Percentiles rank a stretch among this genome's conserved stretches.
Conservation (phyloP, 1,284 basidiomycete genomes). For the Ganoderma meredithae region DNA sequence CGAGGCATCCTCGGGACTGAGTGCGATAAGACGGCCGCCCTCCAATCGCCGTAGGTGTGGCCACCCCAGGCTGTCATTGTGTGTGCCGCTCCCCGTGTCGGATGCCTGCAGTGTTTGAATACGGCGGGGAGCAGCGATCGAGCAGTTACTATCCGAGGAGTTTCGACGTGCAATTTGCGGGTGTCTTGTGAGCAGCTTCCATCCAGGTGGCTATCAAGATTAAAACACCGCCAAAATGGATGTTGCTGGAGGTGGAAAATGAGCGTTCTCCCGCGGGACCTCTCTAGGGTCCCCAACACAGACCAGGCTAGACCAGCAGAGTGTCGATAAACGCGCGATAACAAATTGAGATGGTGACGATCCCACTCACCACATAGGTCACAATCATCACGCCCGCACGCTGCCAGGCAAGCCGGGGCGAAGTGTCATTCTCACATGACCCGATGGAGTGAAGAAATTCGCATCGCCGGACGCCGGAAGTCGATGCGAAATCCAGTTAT, state of each 20-base stretch:
- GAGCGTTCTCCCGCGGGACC: conserved; percentile 12
- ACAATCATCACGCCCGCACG: not conserved
- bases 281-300: conserved; percentile 18
- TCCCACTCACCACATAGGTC: conserved; percentile 15
- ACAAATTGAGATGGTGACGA: conserved; percentile 29
- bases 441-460: conserved; percentile 6
- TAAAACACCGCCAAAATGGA: conserved; percentile 27
- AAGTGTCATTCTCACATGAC: conserved; percentile 10
- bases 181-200: conserved; percentile 13
- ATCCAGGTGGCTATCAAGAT: conserved; percentile 20
- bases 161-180: not conserved
- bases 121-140: not conserved
- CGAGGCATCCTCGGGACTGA: conserved; percentile 18
- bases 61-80: not conserved
- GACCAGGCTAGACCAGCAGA: conserved; percentile 22
- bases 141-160: conserved; percentile 2
- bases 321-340: conserved; percentile 26
- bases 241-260: not conserved
- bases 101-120: not conserved
- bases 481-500: conserved; percentile 3
- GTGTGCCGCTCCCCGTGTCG: not conserved
- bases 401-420: not conserved
- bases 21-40: conserved; percentile 19
- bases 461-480: conserved; percentile 5
- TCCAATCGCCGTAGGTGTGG: not conserved